These are phyloP conservation scores for Suillus fuscotomentosus DNA, from an alignment of 768 basidiomycete genomes.

Conservation along the genomic window DNA sequence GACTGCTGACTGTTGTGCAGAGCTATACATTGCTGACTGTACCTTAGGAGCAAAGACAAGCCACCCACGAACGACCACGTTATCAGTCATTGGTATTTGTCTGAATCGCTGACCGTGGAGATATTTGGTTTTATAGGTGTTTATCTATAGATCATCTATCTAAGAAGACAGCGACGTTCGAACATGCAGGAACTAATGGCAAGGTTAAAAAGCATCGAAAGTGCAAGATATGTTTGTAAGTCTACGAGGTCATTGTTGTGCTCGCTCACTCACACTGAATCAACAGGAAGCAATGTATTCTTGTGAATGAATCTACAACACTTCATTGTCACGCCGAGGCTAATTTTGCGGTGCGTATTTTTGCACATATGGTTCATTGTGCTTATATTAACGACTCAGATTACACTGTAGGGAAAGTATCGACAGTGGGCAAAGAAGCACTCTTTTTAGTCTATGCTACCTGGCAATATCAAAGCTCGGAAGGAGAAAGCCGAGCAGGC, in stretches of 20 bases:
- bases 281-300: neutral
- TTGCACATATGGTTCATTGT: neutral
- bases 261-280: neutral
- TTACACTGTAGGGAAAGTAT: slow-evolving; percentile 15
- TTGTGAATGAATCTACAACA: neutral
- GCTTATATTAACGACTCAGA: neutral
- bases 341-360: neutral
- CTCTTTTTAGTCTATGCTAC: slow-evolving; percentile 31
- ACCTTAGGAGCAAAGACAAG: too few relatives aligned
- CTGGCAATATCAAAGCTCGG: slow-evolving; percentile 16
- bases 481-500: slow-evolving; percentile 13
- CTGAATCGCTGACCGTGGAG: too few relatives aligned
- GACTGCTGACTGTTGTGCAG: too few relatives aligned
- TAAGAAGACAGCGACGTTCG: too few relatives aligned
- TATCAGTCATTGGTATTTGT: too few relatives aligned
- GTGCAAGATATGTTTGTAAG: neutral
- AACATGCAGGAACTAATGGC: neutral
- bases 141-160: too few relatives aligned
- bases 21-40: too few relatives aligned
- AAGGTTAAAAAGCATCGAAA: neutral
- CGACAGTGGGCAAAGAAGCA: slow-evolving; percentile 25
- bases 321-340: neutral
- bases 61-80: too few relatives aligned
- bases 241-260: neutral
- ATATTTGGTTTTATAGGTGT: too few relatives aligned